Conservation (phyloP, 495 filamentous ascomycete genomes). For the Jackrogersella multiformis region DNA sequence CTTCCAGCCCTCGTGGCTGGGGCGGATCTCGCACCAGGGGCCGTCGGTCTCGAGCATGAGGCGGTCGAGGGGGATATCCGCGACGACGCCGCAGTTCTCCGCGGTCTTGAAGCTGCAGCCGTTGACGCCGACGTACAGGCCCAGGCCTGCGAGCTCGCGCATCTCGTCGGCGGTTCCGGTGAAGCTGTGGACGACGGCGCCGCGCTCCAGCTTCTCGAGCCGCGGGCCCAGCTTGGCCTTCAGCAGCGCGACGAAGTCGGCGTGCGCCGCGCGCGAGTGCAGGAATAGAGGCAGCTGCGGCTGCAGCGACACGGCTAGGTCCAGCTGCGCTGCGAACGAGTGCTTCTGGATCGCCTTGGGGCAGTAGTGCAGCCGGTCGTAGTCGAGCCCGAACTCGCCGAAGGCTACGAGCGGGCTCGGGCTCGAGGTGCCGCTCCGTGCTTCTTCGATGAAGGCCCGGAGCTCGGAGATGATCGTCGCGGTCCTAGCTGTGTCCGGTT, state of each 20-base stretch:
- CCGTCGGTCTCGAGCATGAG: constrained; percentile 95
- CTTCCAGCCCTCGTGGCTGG: constrained; percentile 69
- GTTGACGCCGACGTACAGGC: constrained; percentile 86
- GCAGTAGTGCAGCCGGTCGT: constrained; percentile 85
- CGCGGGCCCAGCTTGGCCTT: constrained; percentile 54
- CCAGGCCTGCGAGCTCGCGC: constrained; percentile 74
- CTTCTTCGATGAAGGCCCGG: constrained; percentile 57
- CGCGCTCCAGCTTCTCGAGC: constrained; percentile 68
- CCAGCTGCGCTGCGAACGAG: constrained; percentile 82
- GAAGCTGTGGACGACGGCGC: constrained; percentile 89
- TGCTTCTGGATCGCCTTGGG: constrained; percentile 80
- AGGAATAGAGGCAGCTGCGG: constrained; percentile 88
- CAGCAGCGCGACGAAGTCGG: constrained; percentile 77
- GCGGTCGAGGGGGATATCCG: constrained; percentile 73
- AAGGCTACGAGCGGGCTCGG: constrained; percentile 73
- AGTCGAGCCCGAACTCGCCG: constrained; percentile 96
- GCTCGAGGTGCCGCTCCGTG: constrained; percentile 54
- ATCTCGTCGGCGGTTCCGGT: constrained; percentile 87
- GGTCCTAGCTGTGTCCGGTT: constrained; percentile 49
- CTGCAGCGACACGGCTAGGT: constrained; percentile 70
- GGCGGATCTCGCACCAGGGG: constrained; percentile 82
- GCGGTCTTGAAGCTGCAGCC: constrained; percentile 93
- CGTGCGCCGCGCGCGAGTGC: constrained; percentile 84
- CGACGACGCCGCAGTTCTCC: constrained; percentile 84
- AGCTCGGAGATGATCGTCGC: constrained; percentile 66